These are phyloP conservation scores for Corylus avellana DNA, from an alignment of 306 rosid genomes.

Conservation along the genomic window DNA sequence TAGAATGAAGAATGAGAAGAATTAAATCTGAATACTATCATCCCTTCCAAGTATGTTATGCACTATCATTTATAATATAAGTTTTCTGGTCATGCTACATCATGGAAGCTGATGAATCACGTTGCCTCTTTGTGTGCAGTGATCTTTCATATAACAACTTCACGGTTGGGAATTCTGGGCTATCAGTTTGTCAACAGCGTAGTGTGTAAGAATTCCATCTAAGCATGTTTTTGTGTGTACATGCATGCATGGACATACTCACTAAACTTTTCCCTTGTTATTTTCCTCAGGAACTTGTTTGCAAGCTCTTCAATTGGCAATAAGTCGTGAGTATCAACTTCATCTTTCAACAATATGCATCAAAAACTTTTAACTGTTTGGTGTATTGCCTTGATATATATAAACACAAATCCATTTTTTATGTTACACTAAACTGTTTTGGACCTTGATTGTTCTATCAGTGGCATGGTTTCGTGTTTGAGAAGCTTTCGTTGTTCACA, in stretches of 20 bases:
- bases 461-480: slow-evolving; percentile 34
- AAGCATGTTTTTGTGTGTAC: no score
- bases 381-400: not conserved
- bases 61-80: no score
- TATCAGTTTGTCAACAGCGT: slow-evolving; percentile 9
- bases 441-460: slow-evolving; percentile 8
- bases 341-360: not conserved
- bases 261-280: not conserved
- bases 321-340: slow-evolving; percentile 34
- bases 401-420: not conserved
- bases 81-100: not conserved
- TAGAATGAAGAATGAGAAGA: no score
- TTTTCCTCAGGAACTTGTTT: slow-evolving; percentile 42
- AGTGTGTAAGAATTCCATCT: slow-evolving; percentile 29
- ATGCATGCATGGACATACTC: not conserved
- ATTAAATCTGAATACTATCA: not conserved
- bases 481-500: slow-evolving; percentile 5
- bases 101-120: not conserved
- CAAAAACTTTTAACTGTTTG: not conserved
- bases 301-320: slow-evolving; percentile 34
- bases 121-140: slow-evolving; percentile 18
- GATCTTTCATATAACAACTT: slow-evolving; percentile 50
- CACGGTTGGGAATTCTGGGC: not conserved
- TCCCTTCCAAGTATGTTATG: not conserved
- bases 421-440: slow-evolving; percentile 13